phyloP scores from a whole-genome alignment of 208 protist genomes.

The Trypanosoma grayi region DNA sequence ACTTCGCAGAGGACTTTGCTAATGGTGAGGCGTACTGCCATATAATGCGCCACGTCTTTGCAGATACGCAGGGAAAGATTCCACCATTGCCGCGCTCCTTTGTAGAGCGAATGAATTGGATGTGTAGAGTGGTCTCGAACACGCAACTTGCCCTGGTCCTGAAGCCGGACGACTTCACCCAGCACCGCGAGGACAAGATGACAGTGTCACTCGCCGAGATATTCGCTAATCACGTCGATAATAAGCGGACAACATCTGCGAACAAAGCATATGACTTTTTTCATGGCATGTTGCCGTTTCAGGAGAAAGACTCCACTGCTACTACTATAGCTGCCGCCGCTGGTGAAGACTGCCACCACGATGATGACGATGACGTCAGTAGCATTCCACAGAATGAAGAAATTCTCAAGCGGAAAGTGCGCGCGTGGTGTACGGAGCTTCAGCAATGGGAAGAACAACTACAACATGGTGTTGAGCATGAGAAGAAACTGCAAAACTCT shows the following conservation, averaged over 20 bases:
- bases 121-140: conserved; percentile 39
- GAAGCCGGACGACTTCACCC: conserved; percentile 54
- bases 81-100: not conserved
- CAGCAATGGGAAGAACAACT: conserved; percentile 1
- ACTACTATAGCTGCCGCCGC: not conserved
- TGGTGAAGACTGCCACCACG: not conserved
- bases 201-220: conserved; percentile 28
- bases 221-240: conserved; percentile 15
- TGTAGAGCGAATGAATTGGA: conserved; percentile 47
- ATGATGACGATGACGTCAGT: not conserved
- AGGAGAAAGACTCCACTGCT: not conserved
- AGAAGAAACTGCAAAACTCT: conserved; percentile 18
- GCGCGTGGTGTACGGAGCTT: conserved; percentile 15
- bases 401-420: conserved; percentile 3
- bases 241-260: not conserved
- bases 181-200: conserved; percentile 70
- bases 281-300: not conserved
- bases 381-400: conserved; percentile 4
- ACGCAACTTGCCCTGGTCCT: conserved; percentile 43
- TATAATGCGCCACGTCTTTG: conserved; percentile 58
- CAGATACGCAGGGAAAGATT: conserved; percentile 13
- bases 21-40: conserved; percentile 57
- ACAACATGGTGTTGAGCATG: not conserved
- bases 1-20: conserved; percentile 64
- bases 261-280: not conserved